phyloP scores from a whole-genome alignment of 2,329 filamentous ascomycete species.

The Cercospora sojina region DNA sequence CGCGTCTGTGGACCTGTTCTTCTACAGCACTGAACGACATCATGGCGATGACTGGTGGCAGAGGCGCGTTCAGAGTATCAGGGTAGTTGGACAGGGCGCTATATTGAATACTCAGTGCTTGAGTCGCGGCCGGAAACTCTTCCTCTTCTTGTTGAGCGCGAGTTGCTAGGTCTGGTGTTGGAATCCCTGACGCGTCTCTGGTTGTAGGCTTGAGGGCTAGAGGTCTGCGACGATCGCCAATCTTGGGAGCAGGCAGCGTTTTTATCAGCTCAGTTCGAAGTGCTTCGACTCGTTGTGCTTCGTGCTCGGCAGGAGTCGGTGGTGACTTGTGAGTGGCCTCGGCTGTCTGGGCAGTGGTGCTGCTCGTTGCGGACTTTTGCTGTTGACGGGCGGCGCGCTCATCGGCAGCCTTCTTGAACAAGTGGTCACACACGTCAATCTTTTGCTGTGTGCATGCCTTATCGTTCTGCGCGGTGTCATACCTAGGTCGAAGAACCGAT shows the following conservation, averaged over 20 bases:
- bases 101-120: background rate
- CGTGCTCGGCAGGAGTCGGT: background rate
- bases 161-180: background rate
- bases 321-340: background rate
- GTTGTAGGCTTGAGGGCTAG: background rate
- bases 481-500: background rate
- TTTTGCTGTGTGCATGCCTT: constrained; percentile 1
- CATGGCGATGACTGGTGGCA: background rate
- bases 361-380: background rate
- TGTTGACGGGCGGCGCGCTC: background rate
- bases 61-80: background rate
- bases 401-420: constrained; percentile 1
- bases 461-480: background rate
- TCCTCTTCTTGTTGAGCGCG: background rate
- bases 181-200: background rate
- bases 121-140: background rate
- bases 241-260: background rate
- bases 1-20: constrained; percentile 21
- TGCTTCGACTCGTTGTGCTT: background rate
- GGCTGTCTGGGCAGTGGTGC: background rate
- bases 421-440: constrained; percentile 1
- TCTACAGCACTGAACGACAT: constrained; percentile 28
- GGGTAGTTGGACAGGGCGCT: background rate
- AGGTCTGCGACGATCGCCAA: background rate
- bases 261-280: background rate